Conservation (phyloP, 2,329 filamentous ascomycete genomes). For the Plenodomus tracheiphilus region DNA sequence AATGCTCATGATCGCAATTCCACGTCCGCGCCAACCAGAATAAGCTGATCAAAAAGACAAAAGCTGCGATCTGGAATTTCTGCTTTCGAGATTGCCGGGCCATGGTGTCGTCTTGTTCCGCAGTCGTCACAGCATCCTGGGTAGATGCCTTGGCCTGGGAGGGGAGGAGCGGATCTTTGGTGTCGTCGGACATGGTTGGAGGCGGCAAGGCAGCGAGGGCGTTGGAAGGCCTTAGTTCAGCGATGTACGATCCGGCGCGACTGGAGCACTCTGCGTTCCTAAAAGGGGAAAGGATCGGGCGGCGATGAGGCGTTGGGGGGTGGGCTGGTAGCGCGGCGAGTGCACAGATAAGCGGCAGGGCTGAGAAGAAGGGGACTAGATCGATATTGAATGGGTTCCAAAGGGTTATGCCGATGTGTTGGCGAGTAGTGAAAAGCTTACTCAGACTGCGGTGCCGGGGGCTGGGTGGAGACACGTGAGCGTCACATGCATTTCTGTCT, state of each 20-base stretch:
- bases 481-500: background rate
- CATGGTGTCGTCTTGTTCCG: background rate
- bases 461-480: background rate
- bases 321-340: slow-evolving; percentile 12
- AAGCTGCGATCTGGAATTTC: slow-evolving; percentile 29
- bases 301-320: slow-evolving; percentile 12
- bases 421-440: background rate
- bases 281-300: background rate
- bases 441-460: background rate
- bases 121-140: slow-evolving; percentile 4
- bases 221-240: background rate
- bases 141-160: slow-evolving; percentile 11
- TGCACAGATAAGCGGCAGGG: background rate
- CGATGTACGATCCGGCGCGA: background rate
- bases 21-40: slow-evolving; percentile 37
- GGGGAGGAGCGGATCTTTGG: slow-evolving; percentile 36
- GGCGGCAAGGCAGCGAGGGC: background rate
- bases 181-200: slow-evolving; percentile 27
- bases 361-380: background rate
- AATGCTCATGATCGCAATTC: slow-evolving; percentile 32
- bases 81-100: slow-evolving; percentile 8
- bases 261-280: background rate
- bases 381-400: background rate
- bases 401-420: background rate
- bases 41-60: slow-evolving; percentile 32